phyloP scores from a whole-genome alignment of 495 filamentous ascomycete species.

The Penicillium turbatum region DNA sequence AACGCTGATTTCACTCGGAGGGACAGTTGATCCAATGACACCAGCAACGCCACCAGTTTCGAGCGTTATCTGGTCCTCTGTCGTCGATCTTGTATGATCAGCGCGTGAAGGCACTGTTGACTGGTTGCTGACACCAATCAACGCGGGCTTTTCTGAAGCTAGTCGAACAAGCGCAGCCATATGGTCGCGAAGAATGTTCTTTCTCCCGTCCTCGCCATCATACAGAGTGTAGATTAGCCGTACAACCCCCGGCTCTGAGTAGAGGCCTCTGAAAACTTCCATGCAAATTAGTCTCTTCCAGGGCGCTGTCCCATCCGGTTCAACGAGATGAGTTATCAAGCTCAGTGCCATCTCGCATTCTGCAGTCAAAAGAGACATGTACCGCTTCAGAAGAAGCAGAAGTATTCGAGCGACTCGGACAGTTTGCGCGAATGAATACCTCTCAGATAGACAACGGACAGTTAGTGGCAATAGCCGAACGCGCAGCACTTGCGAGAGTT shows the following conservation, averaged over 20 bases:
- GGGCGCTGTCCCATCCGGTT: slow-evolving; percentile 67
- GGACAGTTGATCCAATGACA: slow-evolving; percentile 75
- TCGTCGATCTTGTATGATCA: slow-evolving; percentile 40
- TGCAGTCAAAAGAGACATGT: slow-evolving; percentile 65
- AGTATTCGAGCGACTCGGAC: slow-evolving; percentile 78
- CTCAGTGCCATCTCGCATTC: slow-evolving; percentile 84
- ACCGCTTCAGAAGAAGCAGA: slow-evolving; percentile 69
- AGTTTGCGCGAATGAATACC: slow-evolving; percentile 74
- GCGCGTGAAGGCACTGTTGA: slow-evolving; percentile 65
- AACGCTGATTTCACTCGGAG: slow-evolving; percentile 56
- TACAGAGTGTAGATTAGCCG: slow-evolving; percentile 76
- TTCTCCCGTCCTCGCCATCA: slow-evolving; percentile 68
- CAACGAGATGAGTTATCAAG: slow-evolving; percentile 81
- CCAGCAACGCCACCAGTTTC: slow-evolving; percentile 86
- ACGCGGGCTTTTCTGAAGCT: slow-evolving; percentile 79
- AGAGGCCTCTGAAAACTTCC: slow-evolving; percentile 82
- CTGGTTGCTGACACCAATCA: slow-evolving; percentile 83
- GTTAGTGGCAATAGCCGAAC: slow-evolving; percentile 78
- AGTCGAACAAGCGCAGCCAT: slow-evolving; percentile 80
- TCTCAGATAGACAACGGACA: slow-evolving; percentile 71
- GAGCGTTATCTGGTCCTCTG: slow-evolving; percentile 75
- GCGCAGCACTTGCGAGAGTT: slow-evolving; percentile 76
- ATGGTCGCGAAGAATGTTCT: slow-evolving; percentile 72
- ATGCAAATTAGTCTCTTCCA: slow-evolving; percentile 91
- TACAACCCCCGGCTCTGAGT: slow-evolving; percentile 70